These are phyloP conservation scores for Picochlorum costavermella DNA, from an alignment of 139 green algal genomes.

Conservation along the genomic window DNA sequence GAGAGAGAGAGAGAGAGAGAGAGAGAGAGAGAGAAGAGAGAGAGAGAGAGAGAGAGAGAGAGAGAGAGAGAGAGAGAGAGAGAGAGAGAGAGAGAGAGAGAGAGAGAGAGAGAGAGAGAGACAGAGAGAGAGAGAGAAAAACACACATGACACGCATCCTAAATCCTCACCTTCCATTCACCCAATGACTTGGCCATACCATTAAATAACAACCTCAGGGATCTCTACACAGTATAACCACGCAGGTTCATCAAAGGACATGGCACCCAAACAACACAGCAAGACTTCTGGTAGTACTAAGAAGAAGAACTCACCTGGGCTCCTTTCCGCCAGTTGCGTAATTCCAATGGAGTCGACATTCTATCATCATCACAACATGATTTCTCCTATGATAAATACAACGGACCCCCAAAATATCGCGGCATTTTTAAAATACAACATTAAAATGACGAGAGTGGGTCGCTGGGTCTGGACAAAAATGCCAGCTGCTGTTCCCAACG, in stretches of 20 bases:
- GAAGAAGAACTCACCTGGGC: constrained; percentile 12
- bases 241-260: background rate
- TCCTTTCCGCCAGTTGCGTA: constrained; percentile 22
- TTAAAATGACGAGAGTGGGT: background rate
- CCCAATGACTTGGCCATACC: constrained; percentile 11
- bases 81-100: too few species aligned
- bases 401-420: background rate
- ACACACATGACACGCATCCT: too few species aligned
- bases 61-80: too few species aligned
- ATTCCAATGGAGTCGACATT: constrained; percentile 27
- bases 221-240: constrained; percentile 15
- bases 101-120: too few species aligned
- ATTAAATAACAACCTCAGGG: constrained; percentile 23
- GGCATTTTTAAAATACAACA: background rate
- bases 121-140: too few species aligned
- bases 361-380: too few species aligned
- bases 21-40: too few species aligned
- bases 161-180: constrained; percentile 21
- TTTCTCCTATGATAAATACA: background rate
- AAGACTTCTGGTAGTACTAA: too few species aligned
- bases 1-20: too few species aligned
- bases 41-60: too few species aligned
- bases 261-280: too few species aligned
- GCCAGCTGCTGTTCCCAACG: background rate
- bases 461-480: background rate